Evolutionary conservation across 2,329 filamentous ascomycete genomes (phyloP), one percentile per base, ranked within the genome.

Genomic region (Neonectria hederae): DNA sequence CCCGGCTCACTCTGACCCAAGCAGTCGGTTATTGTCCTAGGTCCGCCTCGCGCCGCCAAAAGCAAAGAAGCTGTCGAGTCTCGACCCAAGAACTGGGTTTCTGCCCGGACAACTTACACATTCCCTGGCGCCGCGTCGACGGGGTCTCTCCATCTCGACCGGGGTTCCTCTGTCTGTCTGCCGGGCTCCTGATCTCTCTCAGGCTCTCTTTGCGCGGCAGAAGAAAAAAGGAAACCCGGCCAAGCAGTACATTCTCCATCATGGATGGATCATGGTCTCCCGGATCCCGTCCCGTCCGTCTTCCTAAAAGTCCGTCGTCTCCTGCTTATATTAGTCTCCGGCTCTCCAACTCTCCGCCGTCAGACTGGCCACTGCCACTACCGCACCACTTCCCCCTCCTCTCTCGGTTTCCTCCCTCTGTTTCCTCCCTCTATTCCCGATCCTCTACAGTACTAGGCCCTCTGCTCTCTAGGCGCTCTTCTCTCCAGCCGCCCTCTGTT

Each of bases 1-100:
- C 67, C 54, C 54, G 52, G 67, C 63, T 66, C 59, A 21, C 61
- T 67, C 62, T 62, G 71, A 71, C 68, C 71, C 71, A 71, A 73
- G 64, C 59, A 72, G 68, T 72, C 71, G 71, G 71, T 70, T 72
- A 66, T 35, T 62, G 54, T 51, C 40, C 13, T 46, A 21, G 53
- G 38, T 46, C 38, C 13, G 53, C 22, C 30, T 38, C 35, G 48
- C 51, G 48, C 42, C 49, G 55, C 24, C 48, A 46, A 57, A 42
- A 42, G 35, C 35, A 42, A 21, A 42, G 38, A 32, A 54, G 54
- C 54, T 60, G 54, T 45, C 55, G 57, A 69, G 61, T 64, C 57
- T 65, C 53, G 59, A 53, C 58, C 61, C 59, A 59, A 38, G 32
- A 48, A 64, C 48, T 56, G 52, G 55, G 55, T 58, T 59, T 58